Base-by-base conservation (phyloP, 768 basidiomycete species). In the Leccinum obscurum region DNA sequence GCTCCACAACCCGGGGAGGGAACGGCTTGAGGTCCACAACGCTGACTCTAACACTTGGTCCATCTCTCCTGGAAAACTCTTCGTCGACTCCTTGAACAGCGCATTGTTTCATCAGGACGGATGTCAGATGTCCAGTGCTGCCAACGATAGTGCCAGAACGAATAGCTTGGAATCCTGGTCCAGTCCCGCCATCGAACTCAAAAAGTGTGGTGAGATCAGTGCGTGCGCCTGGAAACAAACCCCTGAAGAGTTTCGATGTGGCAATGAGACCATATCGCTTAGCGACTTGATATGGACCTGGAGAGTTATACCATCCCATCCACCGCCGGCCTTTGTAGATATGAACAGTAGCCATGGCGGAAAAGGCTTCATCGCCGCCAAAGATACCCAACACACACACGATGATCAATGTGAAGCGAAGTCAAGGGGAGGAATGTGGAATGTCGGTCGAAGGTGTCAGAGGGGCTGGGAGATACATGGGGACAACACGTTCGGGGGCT, bases 351-450 rank as follows among this genome's bases (percentile, higher is more conserved):
- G 65, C 63, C 67, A 74, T 69, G 11, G 74, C 70, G 10, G 74
- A 67, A 26, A 74, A 58, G 1, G 74, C 74, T 34, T 72, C 71
- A 20, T 72, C 66, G 3, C 74, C 74, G 39, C 74, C 72, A 35
- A 75, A 69, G 30, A 75, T 66, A 35, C 67, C 70, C 0, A 66
- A 65, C 5, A 74, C 61, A 11, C 71, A 71, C 3, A 71, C 66
- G 3, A 63, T 55, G 54, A 72, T 65, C 1, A 73, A 56, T 14
- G 55, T 48, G 49, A 65, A 65, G 44, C 2, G n/a, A 13, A 1
- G 51, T 48, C 14, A n/a, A 6, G 8, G 56, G 41, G 26, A 28
- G 15, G 24, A 57, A 37, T 39, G 50, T 11, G 32, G 59, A 52
- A 46, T 48, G 50, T 13, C 24, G 55, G 5, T 28, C 32, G 20